These are phyloP conservation scores for Saturnispora dispora DNA, from an alignment of 805 yeast genomes.

Conservation along the genomic window DNA sequence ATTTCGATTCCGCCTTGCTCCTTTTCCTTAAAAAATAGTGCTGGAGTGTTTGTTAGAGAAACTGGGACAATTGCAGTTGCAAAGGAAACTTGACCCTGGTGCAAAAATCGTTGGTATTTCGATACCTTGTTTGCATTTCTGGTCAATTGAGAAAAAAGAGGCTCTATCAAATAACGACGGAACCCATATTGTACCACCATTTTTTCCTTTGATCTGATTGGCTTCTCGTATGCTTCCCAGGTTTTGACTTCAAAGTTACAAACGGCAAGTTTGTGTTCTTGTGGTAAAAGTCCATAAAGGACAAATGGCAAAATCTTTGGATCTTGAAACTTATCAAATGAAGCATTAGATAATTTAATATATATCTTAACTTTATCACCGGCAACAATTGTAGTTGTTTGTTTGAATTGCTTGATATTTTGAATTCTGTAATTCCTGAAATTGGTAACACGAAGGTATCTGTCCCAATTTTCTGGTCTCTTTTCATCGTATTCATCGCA, in stretches of 20 bases:
- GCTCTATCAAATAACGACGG: conserved; percentile 74
- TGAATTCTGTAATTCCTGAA: conserved; percentile 68
- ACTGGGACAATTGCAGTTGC: conserved; percentile 89
- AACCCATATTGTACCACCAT: conserved; percentile 89
- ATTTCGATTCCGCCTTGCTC: conserved; percentile 37
- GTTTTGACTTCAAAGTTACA: conserved; percentile 74
- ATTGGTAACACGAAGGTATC: conserved; percentile 65
- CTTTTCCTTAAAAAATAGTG: conserved; percentile 63
- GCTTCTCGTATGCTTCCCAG: conserved; percentile 84
- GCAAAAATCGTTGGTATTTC: conserved; percentile 76
- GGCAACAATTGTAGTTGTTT: conserved; percentile 39
- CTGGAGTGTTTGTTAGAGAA: conserved; percentile 75
- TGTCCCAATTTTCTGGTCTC: conserved; percentile 66
- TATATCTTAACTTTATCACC: conserved; percentile 59
- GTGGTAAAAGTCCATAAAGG: conserved; percentile 65
- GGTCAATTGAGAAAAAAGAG: conserved; percentile 72
- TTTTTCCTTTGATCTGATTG: conserved; percentile 75
- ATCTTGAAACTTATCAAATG: conserved; percentile 36
- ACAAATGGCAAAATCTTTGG: conserved; percentile 44
- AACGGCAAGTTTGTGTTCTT: conserved; percentile 80
- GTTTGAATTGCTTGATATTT: conserved; percentile 48
- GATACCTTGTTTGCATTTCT: conserved; percentile 78
- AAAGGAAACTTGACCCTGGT: conserved; percentile 61
- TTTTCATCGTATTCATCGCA: conserved; percentile 70
- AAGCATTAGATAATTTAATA: conserved; percentile 45